Evolutionary conservation across 257 asterid genomes (phyloP).

Genomic region (Nicotiana noctiflora): DNA sequence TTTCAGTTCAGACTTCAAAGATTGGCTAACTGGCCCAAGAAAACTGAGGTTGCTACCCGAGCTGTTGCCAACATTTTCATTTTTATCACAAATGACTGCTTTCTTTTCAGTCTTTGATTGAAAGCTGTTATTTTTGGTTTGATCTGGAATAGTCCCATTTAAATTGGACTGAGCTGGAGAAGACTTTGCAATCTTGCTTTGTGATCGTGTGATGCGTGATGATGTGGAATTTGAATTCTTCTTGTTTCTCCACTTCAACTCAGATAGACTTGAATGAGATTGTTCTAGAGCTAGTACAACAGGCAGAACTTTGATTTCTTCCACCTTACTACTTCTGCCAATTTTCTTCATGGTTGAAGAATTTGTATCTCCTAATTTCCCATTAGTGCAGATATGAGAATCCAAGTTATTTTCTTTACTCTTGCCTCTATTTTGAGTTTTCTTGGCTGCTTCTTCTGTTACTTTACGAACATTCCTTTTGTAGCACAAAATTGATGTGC

Average conservation of each 20-base stretch:
- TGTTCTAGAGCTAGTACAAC: slow-evolving; percentile 68
- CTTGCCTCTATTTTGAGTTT: not conserved
- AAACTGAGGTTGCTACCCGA: not conserved
- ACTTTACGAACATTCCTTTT: not conserved
- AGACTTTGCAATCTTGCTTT: not conserved
- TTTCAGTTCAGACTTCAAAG: not conserved
- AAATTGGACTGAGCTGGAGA: not conserved
- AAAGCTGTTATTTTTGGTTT: not conserved
- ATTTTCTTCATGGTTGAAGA: not conserved
- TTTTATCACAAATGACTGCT: not conserved
- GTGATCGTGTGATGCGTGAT: not conserved
- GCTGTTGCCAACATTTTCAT: not conserved
- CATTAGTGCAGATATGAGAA: not conserved
- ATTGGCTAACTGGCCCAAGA: not conserved
- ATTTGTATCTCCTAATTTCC: not conserved
- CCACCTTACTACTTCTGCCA: slow-evolving; percentile 8
- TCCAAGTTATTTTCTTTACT: not conserved
- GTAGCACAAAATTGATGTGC: slow-evolving; percentile 5
- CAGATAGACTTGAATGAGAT: slow-evolving; percentile 24
- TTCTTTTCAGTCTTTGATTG: not conserved
- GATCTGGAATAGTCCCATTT: not conserved
- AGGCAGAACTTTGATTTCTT: slow-evolving; percentile 31
- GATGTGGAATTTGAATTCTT: slow-evolving; percentile 16
- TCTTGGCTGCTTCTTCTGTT: slow-evolving; percentile 2
- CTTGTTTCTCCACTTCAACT: slow-evolving; percentile 43